Evolutionary conservation across 1,284 basidiomycete species (phyloP), one percentile per base, ranked within the genome.

Genomic region (Apiotrichum domesticum): DNA sequence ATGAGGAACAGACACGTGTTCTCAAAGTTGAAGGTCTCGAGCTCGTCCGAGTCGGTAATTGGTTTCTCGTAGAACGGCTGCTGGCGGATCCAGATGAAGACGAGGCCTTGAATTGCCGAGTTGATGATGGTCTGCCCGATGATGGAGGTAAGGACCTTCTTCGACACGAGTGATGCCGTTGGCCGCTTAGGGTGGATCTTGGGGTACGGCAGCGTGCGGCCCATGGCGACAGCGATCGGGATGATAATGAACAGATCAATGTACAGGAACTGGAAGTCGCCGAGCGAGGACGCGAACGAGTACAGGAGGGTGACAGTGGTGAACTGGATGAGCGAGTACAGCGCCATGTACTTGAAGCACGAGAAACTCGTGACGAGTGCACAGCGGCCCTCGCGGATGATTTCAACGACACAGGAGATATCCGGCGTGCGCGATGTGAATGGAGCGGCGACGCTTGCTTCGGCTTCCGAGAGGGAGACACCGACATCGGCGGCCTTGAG

Each of bases 401-500:
- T 88, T 66, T 98, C 93, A 48, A 98, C 83, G 46, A 98, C 91
- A 72, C 96, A 98, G 32, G 87, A 85, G 66, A 99, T 97, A 76
- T 99, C 96, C 6, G 95, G 90, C 1, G 86, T 90, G 46, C 86
- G 87, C 61, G 88, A 89, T 4, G 96, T 98, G 76, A 99, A 98
- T 1, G 96, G 96, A 9, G 96, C 96, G 3, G 96, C 96, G n/a
- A 99, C 95, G 13, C 90, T 95, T 2, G 96, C 96, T 76, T 99
- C 96, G 0, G 96, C 96, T 74, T 99, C 96, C 0, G 92, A 96
- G 13, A 99, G 78, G 4, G 94, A 98, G 49, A 99, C 85, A 1
- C 96, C 96, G 35, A 99, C 93, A 69, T 99, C 96, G 10, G 96
- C 96, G 5, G 96, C 94, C 77, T 98, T 99, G 64, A 99, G 82